Conservation (phyloP, 352 stramenopile genomes). For the Globisporangium uncinulatum region DNA sequence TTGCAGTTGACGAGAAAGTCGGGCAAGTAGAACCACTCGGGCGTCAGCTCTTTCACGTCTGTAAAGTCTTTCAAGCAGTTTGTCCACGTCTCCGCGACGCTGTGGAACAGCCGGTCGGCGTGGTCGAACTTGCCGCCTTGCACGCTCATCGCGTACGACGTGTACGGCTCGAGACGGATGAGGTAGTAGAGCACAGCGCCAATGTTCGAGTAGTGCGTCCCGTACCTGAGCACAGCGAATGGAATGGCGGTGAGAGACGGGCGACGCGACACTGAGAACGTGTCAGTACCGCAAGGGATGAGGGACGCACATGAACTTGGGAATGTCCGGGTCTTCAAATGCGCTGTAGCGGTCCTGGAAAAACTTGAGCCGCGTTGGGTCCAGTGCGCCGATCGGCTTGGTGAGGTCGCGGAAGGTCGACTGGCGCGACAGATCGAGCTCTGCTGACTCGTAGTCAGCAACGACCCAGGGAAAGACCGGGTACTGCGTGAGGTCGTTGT, state of each 20-base stretch:
- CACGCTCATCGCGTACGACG: conserved; percentile 89
- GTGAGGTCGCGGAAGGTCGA: conserved; percentile 93
- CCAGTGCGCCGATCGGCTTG: conserved; percentile 97
- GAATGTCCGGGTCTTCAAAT: conserved; percentile 85
- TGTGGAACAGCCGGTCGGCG: conserved; percentile 91
- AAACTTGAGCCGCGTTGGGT: conserved; percentile 87
- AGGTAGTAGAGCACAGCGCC: conserved; percentile 99
- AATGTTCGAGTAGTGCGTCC: conserved; percentile 87
- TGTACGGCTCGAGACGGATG: conserved; percentile 98
- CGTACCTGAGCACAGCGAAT: conserved; percentile 46
- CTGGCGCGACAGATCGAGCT: conserved; percentile 54
- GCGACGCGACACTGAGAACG: too few relatives aligned
- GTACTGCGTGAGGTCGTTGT: conserved; percentile 95
- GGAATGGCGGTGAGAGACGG: neutral
- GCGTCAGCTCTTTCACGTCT: conserved; percentile 92
- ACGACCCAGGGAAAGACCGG: conserved; percentile 93
- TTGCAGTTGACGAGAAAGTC: conserved; percentile 90
- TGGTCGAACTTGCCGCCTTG: conserved; percentile 96
- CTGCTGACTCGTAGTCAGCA: conserved; percentile 78
- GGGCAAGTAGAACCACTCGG: conserved; percentile 92
- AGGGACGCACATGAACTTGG: conserved; percentile 76
- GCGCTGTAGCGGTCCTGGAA: conserved; percentile 93
- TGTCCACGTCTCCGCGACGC: conserved; percentile 84
- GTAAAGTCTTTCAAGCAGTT: conserved; percentile 87
- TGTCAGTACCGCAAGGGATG: neutral